These are phyloP conservation scores for Penicilliopsis zonata DNA, from an alignment of 495 filamentous ascomycete genomes.

Conservation along the genomic window DNA sequence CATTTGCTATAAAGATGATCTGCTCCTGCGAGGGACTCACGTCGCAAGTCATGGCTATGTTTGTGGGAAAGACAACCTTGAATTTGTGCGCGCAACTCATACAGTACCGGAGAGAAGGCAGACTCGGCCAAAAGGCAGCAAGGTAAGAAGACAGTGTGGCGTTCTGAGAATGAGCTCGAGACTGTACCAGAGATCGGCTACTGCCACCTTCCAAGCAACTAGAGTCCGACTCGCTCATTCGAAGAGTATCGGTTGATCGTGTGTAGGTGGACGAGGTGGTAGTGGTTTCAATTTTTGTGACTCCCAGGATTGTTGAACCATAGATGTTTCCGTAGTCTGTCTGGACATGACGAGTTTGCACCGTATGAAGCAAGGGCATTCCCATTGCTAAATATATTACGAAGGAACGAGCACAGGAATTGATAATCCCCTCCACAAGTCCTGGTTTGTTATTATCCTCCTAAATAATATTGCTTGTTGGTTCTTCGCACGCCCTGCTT, in stretches of 20 bases:
- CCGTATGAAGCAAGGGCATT: too few species aligned
- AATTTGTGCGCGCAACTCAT: neutral
- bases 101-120: neutral
- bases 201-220: neutral
- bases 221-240: neutral
- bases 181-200: constrained; percentile 1
- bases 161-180: neutral
- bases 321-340: too few species aligned
- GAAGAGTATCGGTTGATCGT: neutral
- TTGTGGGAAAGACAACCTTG: constrained; percentile 1
- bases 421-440: too few species aligned
- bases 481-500: too few species aligned
- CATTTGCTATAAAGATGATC: constrained; percentile 6
- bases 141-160: neutral
- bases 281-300: too few species aligned
- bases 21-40: constrained; percentile 2
- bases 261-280: too few species aligned
- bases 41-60: constrained; percentile 4
- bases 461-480: too few species aligned
- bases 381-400: too few species aligned
- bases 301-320: too few species aligned
- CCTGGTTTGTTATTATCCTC: too few species aligned
- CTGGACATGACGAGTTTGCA: too few species aligned
- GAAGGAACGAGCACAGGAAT: too few species aligned
- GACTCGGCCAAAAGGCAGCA: neutral